Conservation (phyloP, 1,284 basidiomycete species). For the Athelia sp. region DNA sequence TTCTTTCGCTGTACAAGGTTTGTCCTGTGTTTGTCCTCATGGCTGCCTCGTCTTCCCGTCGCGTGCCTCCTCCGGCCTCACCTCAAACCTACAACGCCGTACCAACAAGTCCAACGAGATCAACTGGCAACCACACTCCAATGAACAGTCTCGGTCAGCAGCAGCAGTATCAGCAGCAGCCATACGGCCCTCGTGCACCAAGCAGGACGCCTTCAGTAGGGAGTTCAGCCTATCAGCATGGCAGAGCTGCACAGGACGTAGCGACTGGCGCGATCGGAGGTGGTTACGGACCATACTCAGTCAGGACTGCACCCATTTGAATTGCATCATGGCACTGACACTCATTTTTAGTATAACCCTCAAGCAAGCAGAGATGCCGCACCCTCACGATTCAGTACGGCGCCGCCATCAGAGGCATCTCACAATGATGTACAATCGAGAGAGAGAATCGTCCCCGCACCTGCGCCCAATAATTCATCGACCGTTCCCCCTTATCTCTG, state of each 20-base stretch:
- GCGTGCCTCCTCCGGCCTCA: conserved; percentile 31
- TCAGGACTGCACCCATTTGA: conserved; percentile 29
- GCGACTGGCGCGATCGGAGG: conserved; percentile 69
- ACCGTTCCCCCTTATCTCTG: conserved; percentile 63
- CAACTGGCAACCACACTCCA: conserved; percentile 20
- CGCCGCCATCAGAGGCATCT: conserved; percentile 49
- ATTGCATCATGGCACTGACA: not conserved
- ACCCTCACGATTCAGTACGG: conserved; percentile 54
- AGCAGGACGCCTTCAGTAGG: conserved; percentile 21
- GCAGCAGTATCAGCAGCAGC: conserved; percentile 11
- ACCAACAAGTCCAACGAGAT: conserved; percentile 38
- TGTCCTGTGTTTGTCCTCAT: no score
- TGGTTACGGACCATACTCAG: conserved; percentile 77
- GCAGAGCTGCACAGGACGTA: conserved; percentile 62
- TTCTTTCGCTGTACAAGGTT: not conserved
- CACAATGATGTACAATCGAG: not conserved
- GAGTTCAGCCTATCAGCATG: conserved; percentile 30
- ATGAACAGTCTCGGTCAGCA: not conserved
- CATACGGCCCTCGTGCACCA: conserved; percentile 21
- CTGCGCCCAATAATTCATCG: conserved; percentile 21
- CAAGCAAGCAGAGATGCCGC: conserved; percentile 39
- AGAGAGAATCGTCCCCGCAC: not conserved
- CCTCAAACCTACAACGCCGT: conserved; percentile 42
- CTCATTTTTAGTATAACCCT: conserved; percentile 48
- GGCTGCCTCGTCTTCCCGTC: conserved; percentile 33